Conservation (phyloP, 108 stramenopile species). For the Nannochloropsis gaditana region DNA sequence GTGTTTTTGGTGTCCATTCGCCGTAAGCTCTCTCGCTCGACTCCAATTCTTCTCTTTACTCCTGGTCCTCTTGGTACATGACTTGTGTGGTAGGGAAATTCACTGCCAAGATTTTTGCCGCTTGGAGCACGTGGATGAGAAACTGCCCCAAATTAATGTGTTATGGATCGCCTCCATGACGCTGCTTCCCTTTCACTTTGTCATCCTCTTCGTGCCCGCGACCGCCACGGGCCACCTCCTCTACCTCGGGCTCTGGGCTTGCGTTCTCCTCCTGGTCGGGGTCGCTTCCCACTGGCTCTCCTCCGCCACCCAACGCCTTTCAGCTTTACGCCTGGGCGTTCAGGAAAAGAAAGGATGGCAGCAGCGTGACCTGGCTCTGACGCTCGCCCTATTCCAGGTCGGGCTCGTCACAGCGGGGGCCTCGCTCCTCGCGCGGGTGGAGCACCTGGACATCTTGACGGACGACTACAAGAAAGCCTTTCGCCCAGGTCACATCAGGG, state of each 20-base stretch:
- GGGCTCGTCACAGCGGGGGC: not conserved
- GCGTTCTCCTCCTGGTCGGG: not conserved
- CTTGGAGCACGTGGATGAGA: constrained; percentile 6
- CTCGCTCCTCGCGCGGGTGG: not conserved
- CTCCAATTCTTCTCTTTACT: not conserved
- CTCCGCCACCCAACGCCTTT: not conserved
- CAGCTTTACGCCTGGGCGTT: not conserved
- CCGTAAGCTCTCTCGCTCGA: not conserved
- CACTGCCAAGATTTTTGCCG: constrained; percentile 16
- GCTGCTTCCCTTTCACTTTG: not conserved
- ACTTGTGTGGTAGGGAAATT: not conserved
- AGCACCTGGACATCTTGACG: constrained; percentile 4
- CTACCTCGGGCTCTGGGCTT: not conserved
- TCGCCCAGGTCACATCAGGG: not conserved
- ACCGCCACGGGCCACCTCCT: not conserved
- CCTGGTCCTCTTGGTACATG: not conserved
- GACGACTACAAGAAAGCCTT: not conserved
- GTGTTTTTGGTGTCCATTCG: too few relatives aligned
- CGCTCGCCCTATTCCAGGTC: not conserved
- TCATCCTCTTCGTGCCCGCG: not conserved
- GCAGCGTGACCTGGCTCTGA: not conserved
- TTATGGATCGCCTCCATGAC: not conserved
- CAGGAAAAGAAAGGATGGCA: not conserved
- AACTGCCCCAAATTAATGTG: not conserved
- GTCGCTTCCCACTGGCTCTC: not conserved